A percentile compares a stretch with the other conserved stretches of the same genome.
Conservation (phyloP, 495 filamentous ascomycete genomes). For the Extremus antarcticus region DNA sequence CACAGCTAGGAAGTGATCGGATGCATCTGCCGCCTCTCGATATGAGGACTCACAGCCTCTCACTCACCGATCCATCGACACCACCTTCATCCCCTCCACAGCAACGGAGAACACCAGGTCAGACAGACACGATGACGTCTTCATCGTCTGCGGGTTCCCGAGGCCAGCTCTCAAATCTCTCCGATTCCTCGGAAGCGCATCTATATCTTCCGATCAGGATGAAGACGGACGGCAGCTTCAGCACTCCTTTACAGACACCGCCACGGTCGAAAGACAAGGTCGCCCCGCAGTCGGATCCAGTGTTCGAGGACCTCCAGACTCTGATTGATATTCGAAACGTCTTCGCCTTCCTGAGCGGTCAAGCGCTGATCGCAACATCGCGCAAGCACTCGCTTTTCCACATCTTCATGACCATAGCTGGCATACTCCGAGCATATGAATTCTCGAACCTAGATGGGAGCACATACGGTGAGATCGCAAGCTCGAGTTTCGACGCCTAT, state of each 20-base stretch:
- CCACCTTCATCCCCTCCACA: conserved; percentile 27
- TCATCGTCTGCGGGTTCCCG: conserved; percentile 20
- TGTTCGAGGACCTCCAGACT: conserved; percentile 51
- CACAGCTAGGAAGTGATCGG: not conserved
- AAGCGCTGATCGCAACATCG: conserved; percentile 68
- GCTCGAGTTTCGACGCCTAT: conserved; percentile 62
- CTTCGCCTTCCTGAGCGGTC: conserved; percentile 76
- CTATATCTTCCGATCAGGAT: conserved; percentile 54
- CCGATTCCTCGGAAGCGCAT: conserved; percentile 42
- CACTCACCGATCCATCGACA: conserved; percentile 14
- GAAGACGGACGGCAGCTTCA: conserved; percentile 2
- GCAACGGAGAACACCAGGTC: not conserved
- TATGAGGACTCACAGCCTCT: conserved; percentile 8
- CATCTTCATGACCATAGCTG: conserved; percentile 61
- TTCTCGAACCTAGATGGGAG: conserved; percentile 74
- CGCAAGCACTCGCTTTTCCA: conserved; percentile 56
- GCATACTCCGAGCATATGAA: conserved; percentile 57
- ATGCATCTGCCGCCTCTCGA: conserved; percentile 1
- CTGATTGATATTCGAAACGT: conserved; percentile 76
- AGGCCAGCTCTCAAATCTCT: conserved; percentile 28
- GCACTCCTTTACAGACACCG: not conserved
- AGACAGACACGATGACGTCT: conserved; percentile 16
- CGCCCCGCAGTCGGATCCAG: conserved; percentile 31
- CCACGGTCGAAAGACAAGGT: conserved; percentile 18
- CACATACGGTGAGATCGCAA: conserved; percentile 70